Percentiles rank a stretch among this genome's conserved stretches.
Evolutionary conservation across 2,329 filamentous ascomycete species (phyloP).

Genomic region (Colletotrichum trifolii): DNA sequence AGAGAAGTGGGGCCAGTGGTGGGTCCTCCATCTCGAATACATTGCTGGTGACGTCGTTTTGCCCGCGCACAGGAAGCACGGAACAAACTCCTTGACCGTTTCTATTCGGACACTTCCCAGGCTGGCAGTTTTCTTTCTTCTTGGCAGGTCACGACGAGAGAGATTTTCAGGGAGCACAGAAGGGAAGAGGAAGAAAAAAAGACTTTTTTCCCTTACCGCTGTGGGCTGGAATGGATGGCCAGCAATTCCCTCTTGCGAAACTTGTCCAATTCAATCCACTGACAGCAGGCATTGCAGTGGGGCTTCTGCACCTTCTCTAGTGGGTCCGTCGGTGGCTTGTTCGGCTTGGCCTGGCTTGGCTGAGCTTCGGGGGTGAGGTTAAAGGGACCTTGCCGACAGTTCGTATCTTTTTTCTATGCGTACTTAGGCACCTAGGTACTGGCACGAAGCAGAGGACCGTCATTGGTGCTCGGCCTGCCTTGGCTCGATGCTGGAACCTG

Average conservation of each 20-base stretch:
- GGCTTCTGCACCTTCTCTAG: slow-evolving; percentile 20
- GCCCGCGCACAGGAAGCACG: slow-evolving; percentile 19
- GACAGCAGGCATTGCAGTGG: neutral
- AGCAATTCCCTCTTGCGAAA: neutral
- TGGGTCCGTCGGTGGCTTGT: slow-evolving; percentile 19
- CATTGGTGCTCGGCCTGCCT: neutral
- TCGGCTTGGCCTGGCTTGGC: slow-evolving; percentile 20
- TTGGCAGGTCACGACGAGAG: no score
- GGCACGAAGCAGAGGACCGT: no score
- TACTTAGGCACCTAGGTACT: no score
- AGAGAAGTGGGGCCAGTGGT: neutral
- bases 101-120: no score
- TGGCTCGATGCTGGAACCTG: neutral
- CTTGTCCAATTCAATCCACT: neutral
- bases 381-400: neutral
- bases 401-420: no score
- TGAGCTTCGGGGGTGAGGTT: neutral
- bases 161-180: no score
- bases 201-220: neutral
- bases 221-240: neutral
- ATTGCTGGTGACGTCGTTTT: slow-evolving; percentile 32
- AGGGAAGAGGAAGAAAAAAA: neutral
- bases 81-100: neutral
- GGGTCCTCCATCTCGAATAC: slow-evolving; percentile 27
- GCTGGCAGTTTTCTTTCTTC: no score